Evolutionary conservation across 2,329 filamentous ascomycete genomes (phyloP).

Genomic region (Colletotrichum sp.): DNA sequence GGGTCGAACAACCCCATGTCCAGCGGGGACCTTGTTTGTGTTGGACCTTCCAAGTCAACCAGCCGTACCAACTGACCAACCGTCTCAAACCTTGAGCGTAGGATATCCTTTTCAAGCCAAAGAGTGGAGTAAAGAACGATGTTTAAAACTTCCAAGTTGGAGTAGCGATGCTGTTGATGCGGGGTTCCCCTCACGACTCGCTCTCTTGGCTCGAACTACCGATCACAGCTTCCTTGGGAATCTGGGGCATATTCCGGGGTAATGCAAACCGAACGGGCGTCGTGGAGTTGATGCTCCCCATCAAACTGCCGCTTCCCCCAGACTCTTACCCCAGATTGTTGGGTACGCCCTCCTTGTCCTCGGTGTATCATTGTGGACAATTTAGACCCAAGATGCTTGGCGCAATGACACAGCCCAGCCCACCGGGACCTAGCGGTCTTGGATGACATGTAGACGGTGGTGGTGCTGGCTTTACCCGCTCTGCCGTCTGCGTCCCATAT

Average conservation of each 20-base stretch:
- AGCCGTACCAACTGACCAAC: neutral
- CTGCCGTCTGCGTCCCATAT: neutral
- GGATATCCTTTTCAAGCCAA: neutral
- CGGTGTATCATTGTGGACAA: neutral
- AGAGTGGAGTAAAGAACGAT: neutral
- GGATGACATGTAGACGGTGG: neutral
- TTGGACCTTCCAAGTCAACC: neutral
- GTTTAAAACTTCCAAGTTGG: neutral
- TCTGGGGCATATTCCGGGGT: neutral
- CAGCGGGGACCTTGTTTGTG: neutral
- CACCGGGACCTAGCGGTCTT: neutral
- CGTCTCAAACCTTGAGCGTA: neutral
- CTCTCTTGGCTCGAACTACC: neutral
- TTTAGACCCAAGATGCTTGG: neutral
- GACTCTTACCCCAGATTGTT: neutral
- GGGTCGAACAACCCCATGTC: neutral
- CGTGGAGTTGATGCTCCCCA: neutral
- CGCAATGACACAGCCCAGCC: neutral
- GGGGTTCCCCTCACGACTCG: neutral
- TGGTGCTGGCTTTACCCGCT: neutral
- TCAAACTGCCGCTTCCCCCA: neutral
- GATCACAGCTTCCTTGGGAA: neutral
- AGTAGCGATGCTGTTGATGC: neutral
- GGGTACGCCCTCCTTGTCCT: neutral
- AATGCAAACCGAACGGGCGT: neutral